Evolutionary conservation across 805 yeast genomes (phyloP).

Genomic region (Candida gorgasii): DNA sequence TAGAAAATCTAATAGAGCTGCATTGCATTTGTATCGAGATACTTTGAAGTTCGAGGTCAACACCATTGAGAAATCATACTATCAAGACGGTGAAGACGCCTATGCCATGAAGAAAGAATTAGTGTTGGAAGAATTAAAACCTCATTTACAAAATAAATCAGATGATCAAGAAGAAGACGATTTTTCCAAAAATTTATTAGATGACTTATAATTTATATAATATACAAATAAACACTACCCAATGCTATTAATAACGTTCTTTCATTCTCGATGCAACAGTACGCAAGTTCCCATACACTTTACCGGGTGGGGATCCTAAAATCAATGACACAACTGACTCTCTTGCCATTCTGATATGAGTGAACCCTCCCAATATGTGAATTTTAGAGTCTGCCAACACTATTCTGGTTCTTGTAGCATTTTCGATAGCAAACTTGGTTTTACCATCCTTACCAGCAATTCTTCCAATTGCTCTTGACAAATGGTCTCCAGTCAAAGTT

Average conservation of each 20-base stretch:
- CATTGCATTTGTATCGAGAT: conserved; percentile 85
- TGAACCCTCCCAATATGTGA: conserved; percentile 95
- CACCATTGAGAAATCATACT: conserved; percentile 82
- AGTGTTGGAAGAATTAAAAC: conserved; percentile 58
- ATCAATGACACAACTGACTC: conserved; percentile 93
- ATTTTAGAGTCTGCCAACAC: conserved; percentile 96
- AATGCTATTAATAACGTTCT: conserved; percentile 69
- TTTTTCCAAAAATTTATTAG: conserved; percentile 39
- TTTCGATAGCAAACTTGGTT: conserved; percentile 97
- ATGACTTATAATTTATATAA: conserved; percentile 17
- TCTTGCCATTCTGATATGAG: conserved; percentile 98
- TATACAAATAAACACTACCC: conserved; percentile 11
- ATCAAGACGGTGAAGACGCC: conserved; percentile 97
- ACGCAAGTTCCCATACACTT: conserved; percentile 95
- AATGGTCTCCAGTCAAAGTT: conserved; percentile 92
- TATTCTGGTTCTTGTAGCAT: conserved; percentile 96
- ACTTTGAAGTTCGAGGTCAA: conserved; percentile 81
- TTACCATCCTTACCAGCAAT: conserved; percentile 99
- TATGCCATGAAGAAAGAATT: conserved; percentile 85
- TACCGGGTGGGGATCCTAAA: conserved; percentile 98
- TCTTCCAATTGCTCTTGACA: conserved; percentile 98
- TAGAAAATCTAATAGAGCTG: conserved; percentile 90
- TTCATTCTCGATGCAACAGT: conserved; percentile 96
- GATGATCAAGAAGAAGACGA: conserved; percentile 53
- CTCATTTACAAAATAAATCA: conserved; percentile 50